These are phyloP conservation scores for Pichia deserticola DNA, from an alignment of 805 yeast species.

Conservation along the genomic window DNA sequence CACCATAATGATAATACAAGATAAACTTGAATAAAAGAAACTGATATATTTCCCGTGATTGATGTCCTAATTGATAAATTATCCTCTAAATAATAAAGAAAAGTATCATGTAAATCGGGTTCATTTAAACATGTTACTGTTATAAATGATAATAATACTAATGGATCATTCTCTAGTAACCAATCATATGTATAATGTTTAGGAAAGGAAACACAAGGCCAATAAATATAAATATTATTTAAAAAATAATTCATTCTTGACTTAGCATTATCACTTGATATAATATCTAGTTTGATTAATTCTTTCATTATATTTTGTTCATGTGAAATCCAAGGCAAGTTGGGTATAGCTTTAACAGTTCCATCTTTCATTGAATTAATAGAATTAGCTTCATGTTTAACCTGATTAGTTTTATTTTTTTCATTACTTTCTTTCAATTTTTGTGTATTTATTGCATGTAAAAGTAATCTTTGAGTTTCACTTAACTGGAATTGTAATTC, in stretches of 20 bases:
- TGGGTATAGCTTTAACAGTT: constrained; percentile 25
- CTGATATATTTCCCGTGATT: constrained; percentile 37
- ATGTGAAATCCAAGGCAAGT: constrained; percentile 30
- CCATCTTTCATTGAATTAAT: constrained; percentile 32
- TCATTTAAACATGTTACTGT: constrained; percentile 42
- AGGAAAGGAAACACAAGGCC: constrained; percentile 43
- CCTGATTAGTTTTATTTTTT: neutral
- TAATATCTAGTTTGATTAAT: constrained; percentile 29
- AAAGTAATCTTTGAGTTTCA: constrained; percentile 26
- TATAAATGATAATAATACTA: constrained; percentile 36
- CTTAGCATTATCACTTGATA: constrained; percentile 30
- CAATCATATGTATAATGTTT: constrained; percentile 31
- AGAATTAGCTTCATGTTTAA: constrained; percentile 22
- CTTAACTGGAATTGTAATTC: constrained; percentile 25
- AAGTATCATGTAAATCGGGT: constrained; percentile 34
- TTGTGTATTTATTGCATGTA: constrained; percentile 19
- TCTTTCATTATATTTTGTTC: constrained; percentile 33
- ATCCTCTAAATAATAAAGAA: constrained; percentile 38
- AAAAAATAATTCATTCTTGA: constrained; percentile 31
- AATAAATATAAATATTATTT: constrained; percentile 34
- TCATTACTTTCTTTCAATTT: neutral
- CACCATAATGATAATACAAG: constrained; percentile 45
- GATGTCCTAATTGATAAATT: constrained; percentile 38
- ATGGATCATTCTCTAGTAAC: constrained; percentile 35
- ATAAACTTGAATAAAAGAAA: constrained; percentile 35